A percentile compares a stretch with the other conserved stretches of the same genome.
These are phyloP conservation scores for Lenwebbia sp. DNA, from an alignment of 345 rosid species.

Conservation along the genomic window DNA sequence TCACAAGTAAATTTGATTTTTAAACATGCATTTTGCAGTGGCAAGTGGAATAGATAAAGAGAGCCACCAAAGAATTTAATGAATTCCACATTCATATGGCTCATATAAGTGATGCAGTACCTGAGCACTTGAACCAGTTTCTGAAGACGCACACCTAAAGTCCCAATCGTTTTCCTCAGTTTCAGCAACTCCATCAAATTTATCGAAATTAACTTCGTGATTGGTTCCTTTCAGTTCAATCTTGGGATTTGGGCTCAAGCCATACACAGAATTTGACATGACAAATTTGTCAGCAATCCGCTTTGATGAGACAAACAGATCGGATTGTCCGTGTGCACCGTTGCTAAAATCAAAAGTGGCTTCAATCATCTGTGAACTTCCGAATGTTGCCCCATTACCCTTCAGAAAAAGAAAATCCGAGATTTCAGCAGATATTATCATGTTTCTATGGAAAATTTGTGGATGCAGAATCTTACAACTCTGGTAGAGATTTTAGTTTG, in stretches of 20 bases:
- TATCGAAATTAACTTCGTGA: neutral
- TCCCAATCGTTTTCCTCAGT: conserved; percentile 33
- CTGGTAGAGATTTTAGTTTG: neutral
- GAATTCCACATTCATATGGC: neutral
- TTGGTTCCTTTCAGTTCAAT: neutral
- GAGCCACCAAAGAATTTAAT: neutral
- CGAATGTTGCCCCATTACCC: neutral
- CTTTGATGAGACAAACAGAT: neutral
- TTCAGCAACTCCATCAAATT: conserved; percentile 4
- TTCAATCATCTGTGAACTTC: neutral
- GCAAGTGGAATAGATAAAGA: neutral
- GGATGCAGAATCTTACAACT: neutral
- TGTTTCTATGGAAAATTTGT: neutral
- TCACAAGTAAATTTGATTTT: neutral
- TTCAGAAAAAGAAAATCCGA: neutral
- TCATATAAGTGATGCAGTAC: neutral
- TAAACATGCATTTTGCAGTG: neutral
- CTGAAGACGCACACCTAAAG: conserved; percentile 33
- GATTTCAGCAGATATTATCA: neutral
- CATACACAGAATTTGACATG: neutral
- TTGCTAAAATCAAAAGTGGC: neutral
- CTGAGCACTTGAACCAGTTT: conserved; percentile 21
- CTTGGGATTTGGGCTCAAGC: neutral
- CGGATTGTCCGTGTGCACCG: neutral
- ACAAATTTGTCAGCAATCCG: neutral